Percentiles rank a stretch among this genome's conserved stretches.
phyloP scores from a whole-genome alignment of 2,329 filamentous ascomycete species.

The Pyrenophora teres region DNA sequence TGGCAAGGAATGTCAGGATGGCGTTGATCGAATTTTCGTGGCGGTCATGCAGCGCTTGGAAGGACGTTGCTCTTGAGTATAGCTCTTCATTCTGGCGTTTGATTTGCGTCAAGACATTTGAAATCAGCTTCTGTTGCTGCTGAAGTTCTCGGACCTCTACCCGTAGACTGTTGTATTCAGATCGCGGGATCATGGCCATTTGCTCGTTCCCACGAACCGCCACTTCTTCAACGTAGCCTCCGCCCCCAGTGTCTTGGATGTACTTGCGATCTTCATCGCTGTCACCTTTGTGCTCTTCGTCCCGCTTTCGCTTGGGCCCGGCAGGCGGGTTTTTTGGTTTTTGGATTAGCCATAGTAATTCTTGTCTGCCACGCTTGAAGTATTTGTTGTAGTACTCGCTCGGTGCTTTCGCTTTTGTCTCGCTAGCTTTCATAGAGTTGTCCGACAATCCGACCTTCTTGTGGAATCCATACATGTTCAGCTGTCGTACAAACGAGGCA shows the following conservation, averaged over 20 bases:
- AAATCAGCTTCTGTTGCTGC: slow-evolving; percentile 84
- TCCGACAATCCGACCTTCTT: slow-evolving; percentile 75
- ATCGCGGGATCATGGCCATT: slow-evolving; percentile 62
- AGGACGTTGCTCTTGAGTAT: slow-evolving; percentile 83
- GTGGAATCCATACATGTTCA: slow-evolving; percentile 64
- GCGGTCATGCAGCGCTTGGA: slow-evolving; percentile 90
- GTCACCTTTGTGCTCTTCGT: slow-evolving; percentile 68
- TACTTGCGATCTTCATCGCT: slow-evolving; percentile 67
- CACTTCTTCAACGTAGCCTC: slow-evolving; percentile 49
- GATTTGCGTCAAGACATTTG: slow-evolving; percentile 77
- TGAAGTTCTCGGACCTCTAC: slow-evolving; percentile 82
- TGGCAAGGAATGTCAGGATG: slow-evolving; percentile 95
- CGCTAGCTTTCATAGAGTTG: slow-evolving; percentile 96
- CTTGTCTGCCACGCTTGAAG: slow-evolving; percentile 90
- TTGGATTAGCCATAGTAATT: slow-evolving; percentile 93
- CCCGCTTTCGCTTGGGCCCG: slow-evolving; percentile 54
- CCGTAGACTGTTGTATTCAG: slow-evolving; percentile 77
- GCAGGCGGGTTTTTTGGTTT: slow-evolving; percentile 78
- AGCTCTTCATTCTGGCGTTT: slow-evolving; percentile 86
- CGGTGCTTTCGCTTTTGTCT: slow-evolving; percentile 95
- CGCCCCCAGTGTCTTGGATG: slow-evolving; percentile 51
- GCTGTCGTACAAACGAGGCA: slow-evolving; percentile 74
- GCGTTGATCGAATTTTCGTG: slow-evolving; percentile 99
- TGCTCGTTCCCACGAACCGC: slow-evolving; percentile 48
- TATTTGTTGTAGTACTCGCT: slow-evolving; percentile 98